Base-by-base conservation (phyloP, 371 early-diverging fungal genomes). In the Chytridium lagenaria region DNA sequence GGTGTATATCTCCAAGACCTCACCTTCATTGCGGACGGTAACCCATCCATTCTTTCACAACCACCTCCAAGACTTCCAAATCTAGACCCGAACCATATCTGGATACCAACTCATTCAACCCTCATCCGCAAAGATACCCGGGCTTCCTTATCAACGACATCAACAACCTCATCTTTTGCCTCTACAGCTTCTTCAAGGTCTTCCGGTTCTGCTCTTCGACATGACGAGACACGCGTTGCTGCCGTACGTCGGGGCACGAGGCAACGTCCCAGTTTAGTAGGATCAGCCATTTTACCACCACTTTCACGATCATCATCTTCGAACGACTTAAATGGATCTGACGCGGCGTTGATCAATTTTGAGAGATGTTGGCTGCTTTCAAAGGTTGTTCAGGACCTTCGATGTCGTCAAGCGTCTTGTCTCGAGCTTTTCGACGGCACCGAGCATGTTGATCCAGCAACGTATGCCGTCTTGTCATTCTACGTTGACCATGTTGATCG, bases 21-120 rank as follows among this genome's bases (percentile, higher is more conserved):
- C 33, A 63, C 63, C 3, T 63, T 63, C 63, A 36, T 63, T 33
- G 34, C 30, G 28, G 63, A 63, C 63, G 63, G 63, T 12, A 63
- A 63, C 37, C 34, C 63, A 26, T 26, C 63, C 10, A 63, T 33
- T 5, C 63, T 63, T 5, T 10, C 7, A 57, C 57, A 57, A 57
- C 57, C n/a, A 15, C 57, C 26, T 15, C 57, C 57, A 5, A 5
- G 57, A 5, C 57, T 57, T 57, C 57, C 30, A 7, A 44, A 44
- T 19, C 7, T 30, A 7, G 57, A 57, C 57, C 23, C 57, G 10
- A 57, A 57, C 23, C 57, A 7, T 23, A 30, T 57, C 23, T 57
- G 57, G 26, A 57, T 23, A 15, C 57, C 26, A 57, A 30, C 33
- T 15, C 34, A 22, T 63, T 23, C 26, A 19, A 63, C 10, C 37